Evolutionary conservation across 257 asterid genomes (phyloP).

Genomic region (Prunella vulgaris): DNA sequence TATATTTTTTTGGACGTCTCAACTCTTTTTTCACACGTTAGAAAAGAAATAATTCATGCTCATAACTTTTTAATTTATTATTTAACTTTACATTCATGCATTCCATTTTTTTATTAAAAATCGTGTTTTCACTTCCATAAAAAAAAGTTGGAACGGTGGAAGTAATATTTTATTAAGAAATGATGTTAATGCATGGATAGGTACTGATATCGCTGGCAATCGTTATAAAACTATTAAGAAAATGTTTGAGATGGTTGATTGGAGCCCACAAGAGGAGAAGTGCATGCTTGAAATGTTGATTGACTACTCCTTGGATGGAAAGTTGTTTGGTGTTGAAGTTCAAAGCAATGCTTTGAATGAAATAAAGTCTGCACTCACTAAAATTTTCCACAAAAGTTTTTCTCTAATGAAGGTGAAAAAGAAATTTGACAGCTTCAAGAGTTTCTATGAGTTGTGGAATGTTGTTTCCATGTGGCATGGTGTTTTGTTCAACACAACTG

Average conservation of each 20-base stretch:
- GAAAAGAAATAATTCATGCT: no score
- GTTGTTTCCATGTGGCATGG: background rate
- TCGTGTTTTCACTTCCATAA: no score
- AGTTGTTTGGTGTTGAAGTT: background rate
- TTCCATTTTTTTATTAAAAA: no score
- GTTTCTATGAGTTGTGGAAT: no score
- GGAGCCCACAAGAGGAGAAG: background rate
- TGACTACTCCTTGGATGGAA: background rate
- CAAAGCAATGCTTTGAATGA: background rate
- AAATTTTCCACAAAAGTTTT: background rate
- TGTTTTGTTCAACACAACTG: background rate
- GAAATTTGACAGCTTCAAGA: background rate
- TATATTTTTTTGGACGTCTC: no score
- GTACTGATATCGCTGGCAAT: background rate
- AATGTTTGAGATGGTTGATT: background rate
- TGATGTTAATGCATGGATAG: background rate
- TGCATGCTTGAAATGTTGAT: background rate
- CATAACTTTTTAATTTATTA: no score
- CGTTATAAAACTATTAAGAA: background rate
- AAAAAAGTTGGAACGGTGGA: no score
- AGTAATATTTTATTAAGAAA: no score
- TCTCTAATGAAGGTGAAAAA: background rate
- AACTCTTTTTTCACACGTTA: no score
- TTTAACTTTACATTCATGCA: no score
- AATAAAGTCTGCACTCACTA: background rate